Base-by-base conservation (phyloP, 2,329 filamentous ascomycete species). In the Arthrinium puccinioides region DNA sequence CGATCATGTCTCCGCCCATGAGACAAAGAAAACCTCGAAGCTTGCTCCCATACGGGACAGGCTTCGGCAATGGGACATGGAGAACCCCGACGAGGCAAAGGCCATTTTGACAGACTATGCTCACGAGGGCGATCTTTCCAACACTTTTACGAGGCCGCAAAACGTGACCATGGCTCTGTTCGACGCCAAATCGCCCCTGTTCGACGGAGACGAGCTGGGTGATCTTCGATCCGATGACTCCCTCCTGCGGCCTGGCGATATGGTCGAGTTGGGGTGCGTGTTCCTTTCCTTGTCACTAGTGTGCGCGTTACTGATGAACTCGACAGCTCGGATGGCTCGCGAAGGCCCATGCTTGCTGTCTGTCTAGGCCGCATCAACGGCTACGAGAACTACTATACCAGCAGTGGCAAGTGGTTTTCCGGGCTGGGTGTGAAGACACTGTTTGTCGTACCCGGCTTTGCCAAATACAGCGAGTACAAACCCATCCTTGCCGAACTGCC, bases 361-460 rank as follows among this genome's bases (percentile, higher is more conserved):
- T 75, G 70, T 44, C 57, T 79, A 7, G 73, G 73, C 11, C 64
- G 58, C 37, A 64, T 72, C 44, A 64, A 69, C 26, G 65, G 65
- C 14, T 59, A 67, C 28, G 61, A 74, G 45, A 72, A 77, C 50
- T 76, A 70, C 50, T 77, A 76, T 51, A 67, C 69, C 21, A 63
- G 53, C 44, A 68, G 63, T 13, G 74, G 74, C 44, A 68, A 66
- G 46, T 68, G 66, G 59, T 69, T 74, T 51, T 63, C 63, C 8
- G 63, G 61, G 36, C 39, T 63, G 25, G 58, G 58, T 13, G 54
- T 71, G 21, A 60, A 55, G 29, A 61, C 70, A 1, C 54, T 69
- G 24, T 79, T 79, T 48, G 61, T 67, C 5, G 61, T 77, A 32
- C 61, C 63, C 7, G 55, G 59, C 2, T 79, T 77, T 44, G 64